phyloP scores from a whole-genome alignment of 192 early-diverging fungal genomes.

The Physocladia obscura region DNA sequence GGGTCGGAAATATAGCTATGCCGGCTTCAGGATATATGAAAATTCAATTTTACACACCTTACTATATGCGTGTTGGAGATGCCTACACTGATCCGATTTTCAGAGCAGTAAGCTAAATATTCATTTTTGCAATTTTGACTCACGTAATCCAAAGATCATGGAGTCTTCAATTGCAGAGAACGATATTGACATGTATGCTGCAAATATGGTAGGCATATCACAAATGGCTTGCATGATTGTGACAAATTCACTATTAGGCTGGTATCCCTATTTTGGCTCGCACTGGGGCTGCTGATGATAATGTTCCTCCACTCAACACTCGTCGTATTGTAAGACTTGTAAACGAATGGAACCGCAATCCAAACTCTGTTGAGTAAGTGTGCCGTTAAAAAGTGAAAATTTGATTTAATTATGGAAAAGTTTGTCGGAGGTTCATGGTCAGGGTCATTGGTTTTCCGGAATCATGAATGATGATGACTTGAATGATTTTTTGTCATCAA shows the following conservation, averaged over 20 bases:
- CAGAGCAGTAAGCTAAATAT: slow-evolving; percentile 48
- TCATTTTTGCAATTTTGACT: not conserved
- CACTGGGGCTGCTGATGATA: slow-evolving; percentile 64
- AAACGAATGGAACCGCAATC: slow-evolving; percentile 60
- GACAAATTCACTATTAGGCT: slow-evolving; percentile 38
- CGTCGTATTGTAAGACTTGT: slow-evolving; percentile 62
- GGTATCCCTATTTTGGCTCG: slow-evolving; percentile 66
- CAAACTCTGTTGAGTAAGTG: slow-evolving; percentile 48
- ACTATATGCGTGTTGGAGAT: slow-evolving; percentile 58
- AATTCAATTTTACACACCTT: slow-evolving; percentile 75
- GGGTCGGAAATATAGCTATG: slow-evolving; percentile 37
- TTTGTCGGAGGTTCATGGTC: slow-evolving; percentile 57
- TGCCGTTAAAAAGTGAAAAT: too few species aligned
- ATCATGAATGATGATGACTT: slow-evolving; percentile 55
- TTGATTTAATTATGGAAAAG: too few species aligned
- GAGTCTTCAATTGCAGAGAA: slow-evolving; percentile 73
- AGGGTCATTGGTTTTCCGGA: slow-evolving; percentile 70
- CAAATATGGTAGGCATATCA: slow-evolving; percentile 58
- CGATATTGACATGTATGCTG: slow-evolving; percentile 70
- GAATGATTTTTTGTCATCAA: slow-evolving; percentile 47
- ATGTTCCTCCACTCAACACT: slow-evolving; percentile 72
- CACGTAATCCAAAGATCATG: slow-evolving; percentile 42
- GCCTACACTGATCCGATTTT: slow-evolving; percentile 65
- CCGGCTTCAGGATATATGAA: slow-evolving; percentile 74
- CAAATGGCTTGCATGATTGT: not conserved